These are phyloP conservation scores for Penicillium sp. DNA, from an alignment of 2,329 filamentous ascomycete genomes.

Conservation along the genomic window DNA sequence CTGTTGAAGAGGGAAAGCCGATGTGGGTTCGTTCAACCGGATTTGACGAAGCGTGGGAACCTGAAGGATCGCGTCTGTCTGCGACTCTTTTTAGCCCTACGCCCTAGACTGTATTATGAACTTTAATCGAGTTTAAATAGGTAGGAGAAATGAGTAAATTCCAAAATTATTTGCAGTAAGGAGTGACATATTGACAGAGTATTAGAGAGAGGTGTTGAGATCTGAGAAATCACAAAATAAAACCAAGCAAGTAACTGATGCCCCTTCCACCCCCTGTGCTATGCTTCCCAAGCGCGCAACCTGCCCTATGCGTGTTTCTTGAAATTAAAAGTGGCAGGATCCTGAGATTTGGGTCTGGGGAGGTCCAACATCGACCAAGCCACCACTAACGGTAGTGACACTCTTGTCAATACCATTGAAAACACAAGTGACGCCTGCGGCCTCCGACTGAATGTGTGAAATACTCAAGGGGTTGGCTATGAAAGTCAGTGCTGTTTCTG, in stretches of 20 bases:
- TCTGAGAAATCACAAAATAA: neutral
- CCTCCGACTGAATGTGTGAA: conserved; percentile 12
- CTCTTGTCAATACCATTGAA: conserved; percentile 16
- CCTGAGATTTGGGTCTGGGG: conserved; percentile 15
- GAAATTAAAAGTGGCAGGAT: neutral
- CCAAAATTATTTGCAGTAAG: neutral
- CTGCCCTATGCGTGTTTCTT: neutral
- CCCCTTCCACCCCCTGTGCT: neutral
- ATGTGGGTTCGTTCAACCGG: conserved; percentile 45
- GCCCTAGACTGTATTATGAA: too few species aligned
- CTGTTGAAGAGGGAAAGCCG: conserved; percentile 26
- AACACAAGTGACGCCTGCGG: conserved; percentile 3
- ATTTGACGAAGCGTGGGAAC: conserved; percentile 46
- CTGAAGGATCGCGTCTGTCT: conserved; percentile 9
- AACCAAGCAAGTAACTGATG: neutral
- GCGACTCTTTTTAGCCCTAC: too few species aligned
- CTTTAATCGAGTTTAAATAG: too few species aligned
- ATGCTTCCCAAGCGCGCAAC: neutral
- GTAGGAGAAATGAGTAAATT: too few species aligned
- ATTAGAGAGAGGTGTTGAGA: neutral
- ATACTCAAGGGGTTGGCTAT: conserved; percentile 17
- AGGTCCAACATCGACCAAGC: conserved; percentile 16
- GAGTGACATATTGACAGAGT: neutral
- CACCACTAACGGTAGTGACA: conserved; percentile 10
- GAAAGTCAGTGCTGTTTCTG: neutral